Base-by-base conservation (phyloP, 2,329 filamentous ascomycete genomes). In the Zasmidium citrigriseum region DNA sequence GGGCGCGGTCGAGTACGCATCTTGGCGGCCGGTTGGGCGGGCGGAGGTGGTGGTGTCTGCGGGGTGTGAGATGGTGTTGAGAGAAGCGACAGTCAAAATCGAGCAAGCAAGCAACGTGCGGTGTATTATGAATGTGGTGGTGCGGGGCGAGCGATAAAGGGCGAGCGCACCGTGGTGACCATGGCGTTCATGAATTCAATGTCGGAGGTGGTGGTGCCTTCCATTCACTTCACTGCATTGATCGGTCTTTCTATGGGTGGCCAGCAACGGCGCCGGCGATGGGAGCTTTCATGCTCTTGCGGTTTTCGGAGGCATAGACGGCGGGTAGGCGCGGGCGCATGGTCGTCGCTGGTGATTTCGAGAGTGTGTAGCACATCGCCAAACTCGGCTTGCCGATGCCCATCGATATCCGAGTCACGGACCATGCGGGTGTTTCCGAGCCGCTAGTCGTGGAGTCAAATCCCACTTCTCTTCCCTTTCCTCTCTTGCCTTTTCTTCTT, bases 1-100 rank as follows among this genome's bases (percentile, higher is more conserved):
- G 69, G 68, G 46, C 68, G 69, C 52, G 55, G 62, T 58, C 67
- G 63, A 51, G 65, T 44, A 59, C 67, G 65, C 66, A 68, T 68
- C 21, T 58, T 67, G 54, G 50, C 52, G 16, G n/a, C 24, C n/a
- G 48, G 18, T 52, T 46, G 53, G 55, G 46, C 44, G 55, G 51
- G 52, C 49, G 51, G 55, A 54, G 48, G 47, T 44, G 48, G 60
- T 47, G 51, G 27, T 46, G 53, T 20, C 48, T 57, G 49, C 44
- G n/a, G 47, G 29, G 52, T 54, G 59, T 64, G 60, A 59, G 57
- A 59, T 46, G 22, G 10, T 53, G 55, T 41, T 57, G 53, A 34
- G 14, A 41, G 14, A 55, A 29, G 24, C 54, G 24, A 50, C 29
- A 29, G 24, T 46, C 22, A 47, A 25, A n/a, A n/a, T n/a, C 10